Evolutionary conservation across 805 yeast genomes (phyloP).

Genomic region (Candida adriatica): DNA sequence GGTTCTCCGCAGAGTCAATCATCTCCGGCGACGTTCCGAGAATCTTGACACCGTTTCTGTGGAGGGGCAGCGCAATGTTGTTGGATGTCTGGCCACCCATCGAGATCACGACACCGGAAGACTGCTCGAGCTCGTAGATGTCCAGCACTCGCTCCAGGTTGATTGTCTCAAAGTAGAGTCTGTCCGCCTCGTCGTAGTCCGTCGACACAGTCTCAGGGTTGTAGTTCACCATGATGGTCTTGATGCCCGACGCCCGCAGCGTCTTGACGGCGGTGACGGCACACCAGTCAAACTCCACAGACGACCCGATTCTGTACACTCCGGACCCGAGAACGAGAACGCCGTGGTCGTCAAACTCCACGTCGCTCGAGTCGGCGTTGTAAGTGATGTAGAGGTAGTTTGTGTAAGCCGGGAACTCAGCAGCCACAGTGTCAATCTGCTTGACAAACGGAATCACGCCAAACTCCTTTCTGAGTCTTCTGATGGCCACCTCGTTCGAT

Average conservation of each 20-base stretch:
- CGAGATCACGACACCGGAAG: conserved; percentile 88
- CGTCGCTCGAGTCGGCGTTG: conserved; percentile 82
- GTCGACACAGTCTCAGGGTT: conserved; percentile 99
- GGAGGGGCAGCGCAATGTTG: conserved; percentile 85
- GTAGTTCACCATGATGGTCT: conserved; percentile 93
- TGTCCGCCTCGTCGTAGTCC: conserved; percentile 96
- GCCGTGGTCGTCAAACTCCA: conserved; percentile 82
- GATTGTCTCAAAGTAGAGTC: conserved; percentile 92
- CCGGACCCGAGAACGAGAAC: conserved; percentile 97
- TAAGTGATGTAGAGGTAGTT: conserved; percentile 94
- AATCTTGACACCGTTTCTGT: conserved; percentile 75
- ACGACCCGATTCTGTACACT: conserved; percentile 96
- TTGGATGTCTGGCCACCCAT: conserved; percentile 99
- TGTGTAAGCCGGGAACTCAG: conserved; percentile 97
- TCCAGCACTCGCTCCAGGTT: conserved; percentile 96
- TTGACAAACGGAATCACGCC: conserved; percentile 90
- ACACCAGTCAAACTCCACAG: conserved; percentile 99
- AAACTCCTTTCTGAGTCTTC: conserved; percentile 74
- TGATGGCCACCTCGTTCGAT: conserved; percentile 70
- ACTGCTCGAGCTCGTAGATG: conserved; percentile 85
- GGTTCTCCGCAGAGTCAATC: conserved; percentile 95
- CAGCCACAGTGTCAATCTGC: conserved; percentile 95
- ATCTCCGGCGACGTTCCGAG: conserved; percentile 93
- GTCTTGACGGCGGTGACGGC: conserved; percentile 97
- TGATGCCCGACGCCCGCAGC: conserved; percentile 76